Evolutionary conservation across 139 green algal genomes (phyloP).

Genomic region (Chlorella sp.): DNA sequence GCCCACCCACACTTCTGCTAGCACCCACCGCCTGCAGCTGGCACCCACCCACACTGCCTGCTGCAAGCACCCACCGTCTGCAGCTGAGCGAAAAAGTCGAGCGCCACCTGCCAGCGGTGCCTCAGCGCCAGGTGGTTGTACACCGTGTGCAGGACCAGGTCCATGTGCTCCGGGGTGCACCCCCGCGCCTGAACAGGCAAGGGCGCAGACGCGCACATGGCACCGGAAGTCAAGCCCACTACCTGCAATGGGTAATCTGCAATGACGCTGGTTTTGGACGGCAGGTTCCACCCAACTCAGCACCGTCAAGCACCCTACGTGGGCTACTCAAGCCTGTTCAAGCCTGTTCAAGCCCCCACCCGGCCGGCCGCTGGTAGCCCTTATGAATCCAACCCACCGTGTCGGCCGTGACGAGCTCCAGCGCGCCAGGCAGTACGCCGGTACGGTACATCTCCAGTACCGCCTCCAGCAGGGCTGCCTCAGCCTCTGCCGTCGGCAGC

Average conservation of each 20-base stretch:
- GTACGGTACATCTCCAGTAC: slow-evolving; percentile 35
- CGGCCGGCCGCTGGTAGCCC: not conserved
- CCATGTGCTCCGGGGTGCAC: slow-evolving; percentile 38
- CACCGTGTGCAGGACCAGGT: slow-evolving; percentile 35
- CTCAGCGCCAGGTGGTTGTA: slow-evolving; percentile 38
- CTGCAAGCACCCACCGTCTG: slow-evolving; percentile 2
- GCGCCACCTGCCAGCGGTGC: slow-evolving; percentile 34
- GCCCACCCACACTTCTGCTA: not conserved
- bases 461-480: slow-evolving; percentile 26
- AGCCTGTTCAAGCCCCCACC: not conserved
- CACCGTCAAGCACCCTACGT: not conserved
- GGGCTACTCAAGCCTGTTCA: not conserved
- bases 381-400: slow-evolving; percentile 8
- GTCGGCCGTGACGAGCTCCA: slow-evolving; percentile 27
- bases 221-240: no score
- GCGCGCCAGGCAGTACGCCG: slow-evolving; percentile 23
- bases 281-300: no score
- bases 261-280: no score
- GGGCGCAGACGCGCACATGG: not conserved
- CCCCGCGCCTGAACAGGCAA: slow-evolving; percentile 3
- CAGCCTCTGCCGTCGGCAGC: slow-evolving; percentile 14
- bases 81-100: slow-evolving; percentile 32
- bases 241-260: no score
- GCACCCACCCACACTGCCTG: not conserved
- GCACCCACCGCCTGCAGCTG: slow-evolving; percentile 5